These are phyloP conservation scores for Sugiyamaella pinicola DNA, from an alignment of 1,139 yeast genomes.

Conservation along the genomic window DNA sequence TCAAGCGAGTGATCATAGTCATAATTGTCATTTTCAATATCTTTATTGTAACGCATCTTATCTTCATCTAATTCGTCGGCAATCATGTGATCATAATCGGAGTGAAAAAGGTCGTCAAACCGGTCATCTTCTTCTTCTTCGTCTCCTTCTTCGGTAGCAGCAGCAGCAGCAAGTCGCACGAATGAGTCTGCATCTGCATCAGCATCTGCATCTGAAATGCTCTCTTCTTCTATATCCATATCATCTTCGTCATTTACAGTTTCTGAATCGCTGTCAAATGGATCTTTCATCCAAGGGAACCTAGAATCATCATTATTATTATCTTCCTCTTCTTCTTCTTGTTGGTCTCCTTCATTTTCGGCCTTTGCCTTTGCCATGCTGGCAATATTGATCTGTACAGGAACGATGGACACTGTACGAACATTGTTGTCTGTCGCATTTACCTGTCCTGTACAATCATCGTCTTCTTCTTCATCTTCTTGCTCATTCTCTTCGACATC, in stretches of 20 bases:
- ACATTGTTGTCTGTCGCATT: neutral
- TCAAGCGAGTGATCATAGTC: neutral
- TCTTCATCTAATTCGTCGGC: slow-evolving; percentile 11
- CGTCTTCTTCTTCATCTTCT: slow-evolving; percentile 5
- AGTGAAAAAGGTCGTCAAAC: neutral
- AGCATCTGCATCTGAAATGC: neutral
- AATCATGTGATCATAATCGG: slow-evolving; percentile 6
- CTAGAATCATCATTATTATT: neutral
- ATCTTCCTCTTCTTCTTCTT: neutral
- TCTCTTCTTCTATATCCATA: neutral
- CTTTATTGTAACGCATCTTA: neutral
- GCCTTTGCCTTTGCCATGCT: neutral
- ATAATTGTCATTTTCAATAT: slow-evolving; percentile 2
- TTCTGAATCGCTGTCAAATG: neutral
- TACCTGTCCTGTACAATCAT: neutral
- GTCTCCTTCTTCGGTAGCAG: neutral
- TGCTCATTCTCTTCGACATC: slow-evolving; percentile 2
- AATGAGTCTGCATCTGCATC: neutral
- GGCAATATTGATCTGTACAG: neutral
- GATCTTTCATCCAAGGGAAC: slow-evolving; percentile 6
- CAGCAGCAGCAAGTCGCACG: neutral
- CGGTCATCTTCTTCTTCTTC: neutral
- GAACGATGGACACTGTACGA: neutral
- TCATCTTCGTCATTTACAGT: neutral
- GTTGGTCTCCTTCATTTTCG: slow-evolving; percentile 2